A percentile compares a stretch with the other conserved stretches of the same genome.
phyloP scores from a whole-genome alignment of 768 basidiomycete genomes.

The Mrakia frigida region DNA sequence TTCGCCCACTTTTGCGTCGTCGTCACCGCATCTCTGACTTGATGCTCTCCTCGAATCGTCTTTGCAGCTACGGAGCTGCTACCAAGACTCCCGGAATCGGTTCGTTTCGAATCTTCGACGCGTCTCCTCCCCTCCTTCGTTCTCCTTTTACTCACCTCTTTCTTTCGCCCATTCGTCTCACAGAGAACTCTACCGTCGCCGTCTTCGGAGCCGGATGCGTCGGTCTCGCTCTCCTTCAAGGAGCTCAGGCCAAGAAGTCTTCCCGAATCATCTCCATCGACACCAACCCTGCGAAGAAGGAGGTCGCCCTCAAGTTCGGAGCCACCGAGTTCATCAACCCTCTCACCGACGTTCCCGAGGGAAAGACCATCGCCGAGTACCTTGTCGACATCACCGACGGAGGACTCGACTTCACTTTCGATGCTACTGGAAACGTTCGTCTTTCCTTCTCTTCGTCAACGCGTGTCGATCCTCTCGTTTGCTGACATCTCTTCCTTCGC shows the following conservation, averaged over 20 bases:
- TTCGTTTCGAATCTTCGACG: conserved; percentile 23
- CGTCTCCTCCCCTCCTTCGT: background rate
- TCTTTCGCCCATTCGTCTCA: background rate
- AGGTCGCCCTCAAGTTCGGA: conserved; percentile 65
- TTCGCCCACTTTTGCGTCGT: background rate
- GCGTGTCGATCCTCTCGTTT: background rate
- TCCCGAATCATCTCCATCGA: conserved; percentile 89
- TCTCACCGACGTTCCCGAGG: conserved; percentile 57
- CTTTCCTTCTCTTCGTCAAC: conserved; percentile 28
- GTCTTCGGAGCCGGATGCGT: conserved; percentile 95
- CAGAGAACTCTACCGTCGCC: conserved; percentile 76
- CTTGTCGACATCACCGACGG: conserved; percentile 92
- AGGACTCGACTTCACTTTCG: conserved; percentile 94
- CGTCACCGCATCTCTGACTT: background rate
- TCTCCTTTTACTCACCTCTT: background rate
- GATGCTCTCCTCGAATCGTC: background rate
- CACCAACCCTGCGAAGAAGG: conserved; percentile 75
- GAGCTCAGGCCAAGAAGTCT: conserved; percentile 69
- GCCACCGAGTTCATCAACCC: conserved; percentile 83
- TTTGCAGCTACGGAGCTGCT: conserved; percentile 71
- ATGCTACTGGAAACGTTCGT: conserved; percentile 82
- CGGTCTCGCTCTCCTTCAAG: conserved; percentile 85
- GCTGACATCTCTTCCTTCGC: background rate
- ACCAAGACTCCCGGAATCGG: conserved; percentile 72
- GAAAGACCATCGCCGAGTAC: conserved; percentile 70